phyloP scores from a whole-genome alignment of 805 yeast genomes.

The Wickerhamiella vanderwaltii region DNA sequence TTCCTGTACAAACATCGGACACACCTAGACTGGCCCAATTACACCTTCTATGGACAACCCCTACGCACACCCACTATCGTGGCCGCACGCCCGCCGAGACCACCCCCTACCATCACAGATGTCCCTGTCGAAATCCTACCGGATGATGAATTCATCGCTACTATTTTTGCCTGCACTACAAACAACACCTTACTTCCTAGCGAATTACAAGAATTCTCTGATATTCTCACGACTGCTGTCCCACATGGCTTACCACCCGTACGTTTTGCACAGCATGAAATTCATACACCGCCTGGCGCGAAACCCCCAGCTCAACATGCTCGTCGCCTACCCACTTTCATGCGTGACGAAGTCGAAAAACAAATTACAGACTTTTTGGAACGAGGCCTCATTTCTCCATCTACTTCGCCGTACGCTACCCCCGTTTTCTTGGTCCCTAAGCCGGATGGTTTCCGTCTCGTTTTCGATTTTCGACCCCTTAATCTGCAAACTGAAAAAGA shows the following conservation, averaged over 20 bases:
- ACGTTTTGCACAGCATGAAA: not conserved
- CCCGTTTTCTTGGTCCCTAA: slow-evolving; percentile 3
- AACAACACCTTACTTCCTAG: not conserved
- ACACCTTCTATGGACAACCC: no score
- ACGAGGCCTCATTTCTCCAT: not conserved
- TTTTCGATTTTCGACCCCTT: not conserved
- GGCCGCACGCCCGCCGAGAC: no score
- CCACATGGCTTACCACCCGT: not conserved
- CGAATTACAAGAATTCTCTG: not conserved
- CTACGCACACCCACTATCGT: no score
- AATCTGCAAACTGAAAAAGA: not conserved
- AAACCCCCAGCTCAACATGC: not conserved
- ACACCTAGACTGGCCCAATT: no score
- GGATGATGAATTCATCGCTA: not conserved
- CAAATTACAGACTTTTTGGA: not conserved
- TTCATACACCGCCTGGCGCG: not conserved
- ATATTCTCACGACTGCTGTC: not conserved
- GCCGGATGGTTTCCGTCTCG: not conserved
- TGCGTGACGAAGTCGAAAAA: not conserved
- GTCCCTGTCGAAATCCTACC: not conserved
- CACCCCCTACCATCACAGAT: not conserved
- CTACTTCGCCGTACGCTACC: not conserved
- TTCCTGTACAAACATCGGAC: no score
- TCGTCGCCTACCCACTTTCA: not conserved
- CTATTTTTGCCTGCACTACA: not conserved